Evolutionary conservation across 2,329 filamentous ascomycete species (phyloP).

Genomic region (Xylariaceae sp.): DNA sequence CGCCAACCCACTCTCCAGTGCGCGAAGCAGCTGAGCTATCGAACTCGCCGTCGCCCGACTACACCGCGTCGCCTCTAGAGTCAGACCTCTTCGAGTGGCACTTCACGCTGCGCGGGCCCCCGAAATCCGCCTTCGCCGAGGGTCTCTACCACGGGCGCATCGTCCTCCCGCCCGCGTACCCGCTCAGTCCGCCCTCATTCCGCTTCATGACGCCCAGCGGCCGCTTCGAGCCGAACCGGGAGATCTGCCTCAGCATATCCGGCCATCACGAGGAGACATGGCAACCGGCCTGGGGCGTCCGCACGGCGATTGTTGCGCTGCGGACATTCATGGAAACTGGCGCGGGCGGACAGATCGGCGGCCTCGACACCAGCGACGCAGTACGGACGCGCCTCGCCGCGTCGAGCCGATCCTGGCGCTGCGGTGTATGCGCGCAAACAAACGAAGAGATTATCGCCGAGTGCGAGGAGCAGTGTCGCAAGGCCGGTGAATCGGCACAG

Average conservation of each 20-base stretch:
- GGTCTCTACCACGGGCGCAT: constrained; percentile 97
- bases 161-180: constrained; percentile 82
- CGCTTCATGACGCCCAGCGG: constrained; percentile 90
- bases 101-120: constrained; percentile 91
- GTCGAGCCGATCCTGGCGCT: constrained; percentile 63
- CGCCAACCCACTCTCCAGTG: constrained; percentile 46
- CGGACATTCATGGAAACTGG: constrained; percentile 92
- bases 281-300: constrained; percentile 96
- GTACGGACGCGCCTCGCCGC: constrained; percentile 66
- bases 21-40: constrained; percentile 89
- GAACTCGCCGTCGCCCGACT: constrained; percentile 74
- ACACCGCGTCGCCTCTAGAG: constrained; percentile 79
- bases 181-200: constrained; percentile 88
- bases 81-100: constrained; percentile 97
- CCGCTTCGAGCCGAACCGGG: constrained; percentile 91
- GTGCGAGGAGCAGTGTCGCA: constrained; percentile 50
- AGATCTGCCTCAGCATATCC: constrained; percentile 91
- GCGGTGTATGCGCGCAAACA: constrained; percentile 62
- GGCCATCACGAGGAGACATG: constrained; percentile 98
- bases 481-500: constrained; percentile 23
- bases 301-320: constrained; percentile 77
- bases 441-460: constrained; percentile 73
- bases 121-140: constrained; percentile 69
- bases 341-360: constrained; percentile 81
- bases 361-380: constrained; percentile 69